Evolutionary conservation across 164 flowering plant species (phyloP).

Genomic region (Kingdonia uniflora): DNA sequence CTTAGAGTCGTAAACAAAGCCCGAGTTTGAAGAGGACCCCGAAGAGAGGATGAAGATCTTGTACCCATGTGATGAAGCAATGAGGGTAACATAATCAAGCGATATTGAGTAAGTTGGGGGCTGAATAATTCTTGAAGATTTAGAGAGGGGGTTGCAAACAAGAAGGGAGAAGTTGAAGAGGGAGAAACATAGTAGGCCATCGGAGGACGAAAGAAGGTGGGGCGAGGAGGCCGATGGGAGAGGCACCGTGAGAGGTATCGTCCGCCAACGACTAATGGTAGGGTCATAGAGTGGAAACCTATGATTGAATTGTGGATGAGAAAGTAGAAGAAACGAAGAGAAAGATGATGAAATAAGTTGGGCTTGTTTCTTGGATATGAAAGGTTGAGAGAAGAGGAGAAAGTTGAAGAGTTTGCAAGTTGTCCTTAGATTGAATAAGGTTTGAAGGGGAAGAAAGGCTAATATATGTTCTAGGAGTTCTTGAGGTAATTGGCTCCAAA

Average conservation of each 20-base stretch:
- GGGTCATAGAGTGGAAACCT: conserved; percentile 40
- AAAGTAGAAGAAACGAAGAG: conserved; percentile 40
- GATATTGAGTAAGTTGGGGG: conserved; percentile 37
- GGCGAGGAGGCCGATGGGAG: conserved; percentile 11
- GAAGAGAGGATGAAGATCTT: conserved; percentile 12
- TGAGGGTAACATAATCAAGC: conserved; percentile 26
- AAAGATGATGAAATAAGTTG: conserved; percentile 1
- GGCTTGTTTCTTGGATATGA: conserved; percentile 26
- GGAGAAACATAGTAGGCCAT: conserved; percentile 59
- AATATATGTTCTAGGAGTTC: conserved; percentile 51
- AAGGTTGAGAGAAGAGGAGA: conserved; percentile 45
- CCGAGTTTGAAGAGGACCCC: conserved; percentile 13
- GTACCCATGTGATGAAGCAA: conserved; percentile 13
- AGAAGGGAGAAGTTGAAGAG: conserved; percentile 37
- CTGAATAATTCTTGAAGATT: conserved; percentile 23
- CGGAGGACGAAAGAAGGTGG: conserved; percentile 37
- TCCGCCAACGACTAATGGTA: conserved; percentile 34
- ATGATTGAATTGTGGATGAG: conserved; percentile 44
- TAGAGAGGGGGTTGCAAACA: conserved; percentile 40
- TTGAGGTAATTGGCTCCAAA: conserved; percentile 57
- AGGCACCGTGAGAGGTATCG: conserved; percentile 21
- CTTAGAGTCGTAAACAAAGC: conserved; percentile 40
- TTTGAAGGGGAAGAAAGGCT: conserved; percentile 45
- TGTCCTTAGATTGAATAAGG: conserved; percentile 37
- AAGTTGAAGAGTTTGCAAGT: conserved; percentile 61